Conservation (phyloP, 1,284 basidiomycete species). For the Takashimella tepidaria region DNA sequence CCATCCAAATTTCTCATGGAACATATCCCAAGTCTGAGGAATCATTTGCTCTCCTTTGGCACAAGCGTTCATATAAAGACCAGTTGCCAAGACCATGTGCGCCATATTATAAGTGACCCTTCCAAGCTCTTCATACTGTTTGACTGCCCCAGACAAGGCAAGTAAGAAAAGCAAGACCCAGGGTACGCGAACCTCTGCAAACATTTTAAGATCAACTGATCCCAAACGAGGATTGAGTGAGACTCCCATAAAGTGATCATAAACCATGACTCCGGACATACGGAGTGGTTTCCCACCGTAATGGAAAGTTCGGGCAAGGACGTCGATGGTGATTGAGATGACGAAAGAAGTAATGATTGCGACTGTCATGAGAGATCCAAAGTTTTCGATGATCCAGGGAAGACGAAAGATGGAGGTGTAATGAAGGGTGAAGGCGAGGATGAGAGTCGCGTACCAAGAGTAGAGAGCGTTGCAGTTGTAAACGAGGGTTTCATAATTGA, state of each 20-base stretch:
- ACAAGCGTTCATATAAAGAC: slow-evolving; percentile 94
- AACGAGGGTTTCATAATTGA: slow-evolving; percentile 83
- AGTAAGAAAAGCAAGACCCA: slow-evolving; percentile 96
- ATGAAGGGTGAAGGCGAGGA: slow-evolving; percentile 73
- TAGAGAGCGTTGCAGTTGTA: slow-evolving; percentile 96
- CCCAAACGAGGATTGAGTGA: slow-evolving; percentile 90
- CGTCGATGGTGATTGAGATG: slow-evolving; percentile 73
- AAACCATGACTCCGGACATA: slow-evolving; percentile 90
- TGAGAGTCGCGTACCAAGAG: slow-evolving; percentile 80
- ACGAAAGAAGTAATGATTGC: slow-evolving; percentile 86
- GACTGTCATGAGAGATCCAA: slow-evolving; percentile 93
- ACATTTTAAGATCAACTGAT: slow-evolving; percentile 97
- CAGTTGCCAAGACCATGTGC: slow-evolving; percentile 94
- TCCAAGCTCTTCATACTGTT: slow-evolving; percentile 89
- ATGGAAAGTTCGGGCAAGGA: slow-evolving; percentile 59
- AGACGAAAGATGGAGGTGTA: slow-evolving; percentile 79
- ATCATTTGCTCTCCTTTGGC: slow-evolving; percentile 94
- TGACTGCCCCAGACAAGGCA: slow-evolving; percentile 84
- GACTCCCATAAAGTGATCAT: slow-evolving; percentile 96
- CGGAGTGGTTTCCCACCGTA: slow-evolving; percentile 73
- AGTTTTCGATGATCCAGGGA: slow-evolving; percentile 93
- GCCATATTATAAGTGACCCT: slow-evolving; percentile 97
- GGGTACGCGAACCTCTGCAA: slow-evolving; percentile 95
- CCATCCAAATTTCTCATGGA: slow-evolving; percentile 92
- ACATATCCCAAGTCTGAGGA: slow-evolving; percentile 99